phyloP scores from a whole-genome alignment of 2,329 filamentous ascomycete genomes.

The Nothopassalora personata region DNA sequence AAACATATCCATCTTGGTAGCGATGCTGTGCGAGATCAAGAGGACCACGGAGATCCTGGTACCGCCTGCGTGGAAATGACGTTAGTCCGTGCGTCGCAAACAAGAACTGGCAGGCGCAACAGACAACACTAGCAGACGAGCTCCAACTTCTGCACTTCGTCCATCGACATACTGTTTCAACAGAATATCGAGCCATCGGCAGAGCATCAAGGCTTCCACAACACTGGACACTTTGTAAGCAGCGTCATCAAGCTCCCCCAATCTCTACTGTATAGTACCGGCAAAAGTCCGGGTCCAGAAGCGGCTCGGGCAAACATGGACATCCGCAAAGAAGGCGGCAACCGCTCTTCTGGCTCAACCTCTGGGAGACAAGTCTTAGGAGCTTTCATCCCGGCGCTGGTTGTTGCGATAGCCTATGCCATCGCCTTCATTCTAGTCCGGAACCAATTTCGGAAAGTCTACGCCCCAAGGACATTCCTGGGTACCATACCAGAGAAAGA shows the following conservation, averaged over 20 bases:
- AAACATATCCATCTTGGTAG: background rate
- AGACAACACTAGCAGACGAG: background rate
- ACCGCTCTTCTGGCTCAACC: conserved; percentile 25
- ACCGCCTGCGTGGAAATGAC: background rate
- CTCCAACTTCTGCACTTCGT: background rate
- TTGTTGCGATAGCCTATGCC: conserved; percentile 28
- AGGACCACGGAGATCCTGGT: background rate
- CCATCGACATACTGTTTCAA: background rate
- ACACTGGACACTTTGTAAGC: background rate
- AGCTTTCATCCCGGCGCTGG: conserved; percentile 31
- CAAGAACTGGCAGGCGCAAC: background rate
- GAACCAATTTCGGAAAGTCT: conserved; percentile 29
- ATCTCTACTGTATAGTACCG: background rate
- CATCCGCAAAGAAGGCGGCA: conserved; percentile 21
- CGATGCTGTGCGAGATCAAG: background rate
- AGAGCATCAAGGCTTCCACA: background rate
- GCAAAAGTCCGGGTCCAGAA: background rate
- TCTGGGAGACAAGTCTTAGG: conserved; percentile 30
- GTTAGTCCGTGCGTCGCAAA: background rate
- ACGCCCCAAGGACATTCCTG: conserved; percentile 32
- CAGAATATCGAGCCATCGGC: background rate
- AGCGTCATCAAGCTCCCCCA: background rate
- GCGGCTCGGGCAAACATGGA: conserved; percentile 2
- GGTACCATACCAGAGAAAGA: conserved; percentile 31
- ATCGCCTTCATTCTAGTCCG: conserved; percentile 27